Evolutionary conservation across 1,284 basidiomycete genomes (phyloP).

Genomic region (Cutaneotrichosporon sp.): DNA sequence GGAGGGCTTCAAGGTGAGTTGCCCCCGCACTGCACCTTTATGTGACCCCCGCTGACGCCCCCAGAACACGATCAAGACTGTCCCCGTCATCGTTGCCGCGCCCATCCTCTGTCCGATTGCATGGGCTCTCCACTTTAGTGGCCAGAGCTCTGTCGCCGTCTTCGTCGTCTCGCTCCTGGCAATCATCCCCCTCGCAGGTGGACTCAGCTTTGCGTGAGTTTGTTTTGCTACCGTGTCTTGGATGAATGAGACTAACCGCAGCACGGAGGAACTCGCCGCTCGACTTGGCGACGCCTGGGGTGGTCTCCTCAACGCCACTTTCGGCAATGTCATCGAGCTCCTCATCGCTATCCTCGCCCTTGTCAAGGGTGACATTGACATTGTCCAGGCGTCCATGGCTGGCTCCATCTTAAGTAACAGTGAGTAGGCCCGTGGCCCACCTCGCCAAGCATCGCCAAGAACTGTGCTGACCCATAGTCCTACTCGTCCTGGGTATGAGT

Average conservation of each 20-base stretch:
- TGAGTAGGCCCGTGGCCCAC: conserved; percentile 12
- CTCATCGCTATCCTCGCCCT: conserved; percentile 72
- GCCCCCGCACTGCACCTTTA: not conserved
- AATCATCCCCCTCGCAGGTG: conserved; percentile 55
- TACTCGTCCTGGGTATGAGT: conserved; percentile 79
- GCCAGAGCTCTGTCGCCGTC: conserved; percentile 61
- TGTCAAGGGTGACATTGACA: conserved; percentile 71
- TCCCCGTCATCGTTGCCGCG: conserved; percentile 31
- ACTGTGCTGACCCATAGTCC: conserved; percentile 39
- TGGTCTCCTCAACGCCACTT: conserved; percentile 56
- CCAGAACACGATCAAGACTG: conserved; percentile 42
- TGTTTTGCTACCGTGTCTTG: conserved; percentile 10
- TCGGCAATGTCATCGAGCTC: conserved; percentile 59
- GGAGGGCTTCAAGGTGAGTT: conserved; percentile 20
- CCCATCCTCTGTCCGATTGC: conserved; percentile 61
- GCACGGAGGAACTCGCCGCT: conserved; percentile 56
- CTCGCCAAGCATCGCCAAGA: not conserved
- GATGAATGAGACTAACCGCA: conserved; percentile 13
- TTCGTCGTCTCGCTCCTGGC: conserved; percentile 69
- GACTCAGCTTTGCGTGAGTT: conserved; percentile 53
- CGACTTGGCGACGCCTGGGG: conserved; percentile 56
- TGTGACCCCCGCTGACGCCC: not conserved
- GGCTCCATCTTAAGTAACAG: conserved; percentile 65
- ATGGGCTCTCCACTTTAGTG: conserved; percentile 70
- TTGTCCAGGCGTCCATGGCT: conserved; percentile 73